Base-by-base conservation (phyloP, 2,329 filamentous ascomycete species). In the Curvularia spicifera region DNA sequence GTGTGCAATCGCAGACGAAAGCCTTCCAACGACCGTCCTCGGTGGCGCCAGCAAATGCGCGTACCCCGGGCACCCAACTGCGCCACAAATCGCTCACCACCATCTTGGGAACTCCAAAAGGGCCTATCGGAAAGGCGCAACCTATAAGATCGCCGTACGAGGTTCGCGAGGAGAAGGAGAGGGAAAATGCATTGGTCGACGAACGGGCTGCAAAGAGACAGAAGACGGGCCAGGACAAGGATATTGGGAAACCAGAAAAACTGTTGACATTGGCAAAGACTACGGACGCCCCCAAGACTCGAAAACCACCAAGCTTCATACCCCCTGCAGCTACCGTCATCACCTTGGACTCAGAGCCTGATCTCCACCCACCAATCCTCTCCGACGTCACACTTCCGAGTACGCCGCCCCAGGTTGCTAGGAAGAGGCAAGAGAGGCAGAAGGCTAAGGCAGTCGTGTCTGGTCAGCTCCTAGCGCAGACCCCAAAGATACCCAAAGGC, bases 121-220 rank as follows among this genome's bases (percentile, higher is more conserved):
- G 87, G 0, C 84, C 86, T 8, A 82, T 87, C 67, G 87, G 87
- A 0, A 87, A 88, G 67, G 84, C 88, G 2, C 64, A 80, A 2
- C 70, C 88, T 3, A 83, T 86, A 7, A 82, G 83, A 51, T 91
- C 89, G 0, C 89, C 90, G 0, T 91, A 86, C 60, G 89, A 92
- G 63, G 78, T 85, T 28, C 61, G 71, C 13, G 64, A 70, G 33
- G 71, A 71, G 56, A 70, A 68, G 47, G 66, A 71, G 49, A 56
- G 51, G 8, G 66, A 71, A 53, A 72, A 74, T 40, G 65, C 69
- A 4, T 72, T 71, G 64, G 69, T 69, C 6, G 67, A 68, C 13
- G 76, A 74, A 29, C 68, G 76, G 50, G 66, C 74, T 1, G 59
- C 74, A 4, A 82, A 82, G 59, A 71, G 80, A 51, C 73, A 74